These are phyloP conservation scores for Lichtheimia ornata DNA, from an alignment of 371 early-diverging fungal species.

Conservation along the genomic window DNA sequence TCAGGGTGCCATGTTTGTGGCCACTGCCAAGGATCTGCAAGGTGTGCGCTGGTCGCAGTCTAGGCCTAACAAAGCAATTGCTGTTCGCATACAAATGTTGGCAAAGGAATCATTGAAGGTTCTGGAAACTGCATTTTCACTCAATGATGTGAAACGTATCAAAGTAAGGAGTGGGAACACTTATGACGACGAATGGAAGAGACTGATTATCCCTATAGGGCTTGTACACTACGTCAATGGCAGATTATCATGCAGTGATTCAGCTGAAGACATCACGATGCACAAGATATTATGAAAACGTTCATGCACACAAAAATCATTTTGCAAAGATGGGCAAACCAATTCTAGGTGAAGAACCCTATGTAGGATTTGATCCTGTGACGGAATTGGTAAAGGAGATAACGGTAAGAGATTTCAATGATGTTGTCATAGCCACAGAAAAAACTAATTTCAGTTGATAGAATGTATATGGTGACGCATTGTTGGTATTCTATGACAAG, in stretches of 20 bases:
- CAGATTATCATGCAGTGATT: constrained; percentile 70
- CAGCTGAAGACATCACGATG: constrained; percentile 57
- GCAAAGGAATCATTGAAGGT: constrained; percentile 64
- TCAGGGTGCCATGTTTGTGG: constrained; percentile 66
- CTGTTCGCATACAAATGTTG: constrained; percentile 61
- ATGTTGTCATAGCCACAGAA: not conserved
- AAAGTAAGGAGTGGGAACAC: constrained; percentile 24
- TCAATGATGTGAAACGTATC: constrained; percentile 24
- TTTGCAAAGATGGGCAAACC: constrained; percentile 32
- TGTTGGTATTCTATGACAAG: constrained; percentile 72
- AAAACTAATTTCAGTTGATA: constrained; percentile 4
- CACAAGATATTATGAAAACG: constrained; percentile 64
- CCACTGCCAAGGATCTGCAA: constrained; percentile 61
- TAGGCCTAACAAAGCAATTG: constrained; percentile 55
- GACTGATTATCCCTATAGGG: constrained; percentile 27
- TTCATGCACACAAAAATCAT: constrained; percentile 47
- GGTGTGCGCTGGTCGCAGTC: constrained; percentile 58
- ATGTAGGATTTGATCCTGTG: constrained; percentile 68
- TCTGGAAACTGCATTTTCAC: constrained; percentile 30
- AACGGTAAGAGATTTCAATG: constrained; percentile 33
- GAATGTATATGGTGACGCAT: constrained; percentile 50
- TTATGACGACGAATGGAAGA: not conserved
- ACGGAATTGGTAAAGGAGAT: constrained; percentile 62
- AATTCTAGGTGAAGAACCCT: constrained; percentile 42
- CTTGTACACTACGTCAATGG: constrained; percentile 70